Base-by-base conservation (phyloP, 1,139 yeast genomes). In the Yamadazyma epiphylla region DNA sequence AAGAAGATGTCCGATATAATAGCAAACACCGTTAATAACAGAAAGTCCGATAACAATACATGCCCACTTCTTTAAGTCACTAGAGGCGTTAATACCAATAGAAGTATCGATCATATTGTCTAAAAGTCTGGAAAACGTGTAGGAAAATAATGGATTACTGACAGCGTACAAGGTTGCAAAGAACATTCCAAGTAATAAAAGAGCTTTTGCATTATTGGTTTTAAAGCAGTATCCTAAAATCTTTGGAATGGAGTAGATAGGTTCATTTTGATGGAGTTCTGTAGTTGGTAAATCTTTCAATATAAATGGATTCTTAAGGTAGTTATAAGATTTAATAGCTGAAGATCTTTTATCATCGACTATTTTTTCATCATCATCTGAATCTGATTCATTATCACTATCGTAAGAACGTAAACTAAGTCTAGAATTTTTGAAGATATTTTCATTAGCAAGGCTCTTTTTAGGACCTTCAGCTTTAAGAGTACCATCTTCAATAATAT, bases 141-240 rank as follows among this genome's bases (percentile, higher is more conserved):
- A 88, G 0, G 96, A 84, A 42, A 91, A 87, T 0, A 84, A 55
- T 0, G 98, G 97, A 37, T 77, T 79, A 2, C 74, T 55, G 1
- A 70, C 70, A 8, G 95, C 91, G 38, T 79, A 77, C 1, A 72
- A 32, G 0, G 79, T 42, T 0, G 89, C 64, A 4, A 70, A 43
- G 0, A 70, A 0, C 1, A 84, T 32, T 0, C 96, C 97, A 1
- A 70, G 1, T 1, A 51, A 16, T 2, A 83, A 47, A 1, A 64
- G 28, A 3, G 34, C 15, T 34, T 70, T 77, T 14, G 53, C 46
- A 5, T 53, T 54, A 5, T 63, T 58, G 1, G 41, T 31, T 27
- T 35, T 33, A 5, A 41, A 19, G 24, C 41, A 43, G 27, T 32
- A 43, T 2, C 29, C 5, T 13, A 42, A 30, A 11, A 43, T 43